Percentiles rank a stretch among this genome's conserved stretches.
Evolutionary conservation across 2,329 filamentous ascomycete genomes (phyloP).

Genomic region (Trichoderma aggressivum): DNA sequence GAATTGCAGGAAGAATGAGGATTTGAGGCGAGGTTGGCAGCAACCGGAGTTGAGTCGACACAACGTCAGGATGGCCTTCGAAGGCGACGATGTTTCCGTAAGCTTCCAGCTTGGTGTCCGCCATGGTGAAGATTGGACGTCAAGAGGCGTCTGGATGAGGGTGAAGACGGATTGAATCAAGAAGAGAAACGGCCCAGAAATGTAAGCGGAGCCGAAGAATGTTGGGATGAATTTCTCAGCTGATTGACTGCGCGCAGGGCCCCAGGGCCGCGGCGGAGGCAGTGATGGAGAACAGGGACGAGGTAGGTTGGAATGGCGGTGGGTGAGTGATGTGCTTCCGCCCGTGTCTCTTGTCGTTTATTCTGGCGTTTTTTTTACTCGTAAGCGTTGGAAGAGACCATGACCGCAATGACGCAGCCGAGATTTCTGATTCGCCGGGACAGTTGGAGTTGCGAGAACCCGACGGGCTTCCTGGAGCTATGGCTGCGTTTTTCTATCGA

Average conservation of each 20-base stretch:
- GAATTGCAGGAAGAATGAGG: slow-evolving; percentile 52
- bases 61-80: slow-evolving; percentile 53
- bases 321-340: slow-evolving; percentile 1
- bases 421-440: background rate
- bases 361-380: background rate
- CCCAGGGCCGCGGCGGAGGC: background rate
- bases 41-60: slow-evolving; percentile 58
- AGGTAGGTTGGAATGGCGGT: slow-evolving; percentile 5
- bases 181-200: background rate
- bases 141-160: background rate
- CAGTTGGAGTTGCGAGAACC: background rate
- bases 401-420: slow-evolving; percentile 2
- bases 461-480: background rate
- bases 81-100: slow-evolving; percentile 56
- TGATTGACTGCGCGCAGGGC: background rate
- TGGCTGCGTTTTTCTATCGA: slow-evolving; percentile 8
- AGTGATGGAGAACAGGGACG: background rate
- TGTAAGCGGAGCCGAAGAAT: background rate
- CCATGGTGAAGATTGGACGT: slow-evolving; percentile 23
- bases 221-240: background rate
- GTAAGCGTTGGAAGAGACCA: background rate
- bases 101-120: slow-evolving; percentile 24
- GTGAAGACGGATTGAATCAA: background rate
- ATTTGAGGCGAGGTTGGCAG: slow-evolving; percentile 58
- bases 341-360: background rate